These are phyloP conservation scores for Fusarium tanahbumbuense DNA, from an alignment of 2,329 filamentous ascomycete species.

Conservation along the genomic window DNA sequence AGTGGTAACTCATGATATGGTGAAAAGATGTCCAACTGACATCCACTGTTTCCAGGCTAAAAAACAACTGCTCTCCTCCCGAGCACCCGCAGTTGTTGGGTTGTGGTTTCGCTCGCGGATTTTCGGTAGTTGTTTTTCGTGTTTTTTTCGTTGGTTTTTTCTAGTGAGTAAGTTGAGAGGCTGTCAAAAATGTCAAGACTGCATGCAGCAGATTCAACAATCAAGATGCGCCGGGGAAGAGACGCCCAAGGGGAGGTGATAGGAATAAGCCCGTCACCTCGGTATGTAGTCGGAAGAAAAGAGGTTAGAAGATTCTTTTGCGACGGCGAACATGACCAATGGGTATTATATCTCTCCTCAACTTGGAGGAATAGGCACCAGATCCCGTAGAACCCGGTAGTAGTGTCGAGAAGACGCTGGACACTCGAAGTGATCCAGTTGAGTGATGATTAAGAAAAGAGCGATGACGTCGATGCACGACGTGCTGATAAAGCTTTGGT, in stretches of 20 bases:
- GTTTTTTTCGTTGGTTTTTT: slow-evolving; percentile 52
- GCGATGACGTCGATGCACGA: slow-evolving; percentile 47
- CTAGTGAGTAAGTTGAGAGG: slow-evolving; percentile 32
- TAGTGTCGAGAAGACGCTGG: slow-evolving; percentile 47
- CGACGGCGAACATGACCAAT: slow-evolving; percentile 67
- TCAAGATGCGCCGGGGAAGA: slow-evolving; percentile 42
- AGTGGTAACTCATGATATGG: slow-evolving; percentile 56
- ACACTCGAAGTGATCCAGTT: slow-evolving; percentile 45
- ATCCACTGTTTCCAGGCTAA: slow-evolving; percentile 42
- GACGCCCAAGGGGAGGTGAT: slow-evolving; percentile 61
- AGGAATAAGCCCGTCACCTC: slow-evolving; percentile 66
- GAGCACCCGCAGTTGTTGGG: slow-evolving; percentile 43
- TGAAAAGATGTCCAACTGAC: slow-evolving; percentile 49
- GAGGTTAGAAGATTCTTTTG: slow-evolving; percentile 65
- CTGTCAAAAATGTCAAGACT: slow-evolving; percentile 37
- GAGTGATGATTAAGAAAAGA: slow-evolving; percentile 37
- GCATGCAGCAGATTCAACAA: slow-evolving; percentile 42
- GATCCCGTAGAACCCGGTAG: slow-evolving; percentile 47
- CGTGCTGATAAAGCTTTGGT: slow-evolving; percentile 36
- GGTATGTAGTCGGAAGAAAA: slow-evolving; percentile 70
- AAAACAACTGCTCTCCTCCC: slow-evolving; percentile 46
- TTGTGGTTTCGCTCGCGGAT: slow-evolving; percentile 18
- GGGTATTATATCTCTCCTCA: slow-evolving; percentile 51
- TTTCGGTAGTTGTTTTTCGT: slow-evolving; percentile 33
- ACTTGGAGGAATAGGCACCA: slow-evolving; percentile 47